Base-by-base conservation (phyloP, 2,329 filamentous ascomycete genomes). In the Aspergillus thermomutatus region DNA sequence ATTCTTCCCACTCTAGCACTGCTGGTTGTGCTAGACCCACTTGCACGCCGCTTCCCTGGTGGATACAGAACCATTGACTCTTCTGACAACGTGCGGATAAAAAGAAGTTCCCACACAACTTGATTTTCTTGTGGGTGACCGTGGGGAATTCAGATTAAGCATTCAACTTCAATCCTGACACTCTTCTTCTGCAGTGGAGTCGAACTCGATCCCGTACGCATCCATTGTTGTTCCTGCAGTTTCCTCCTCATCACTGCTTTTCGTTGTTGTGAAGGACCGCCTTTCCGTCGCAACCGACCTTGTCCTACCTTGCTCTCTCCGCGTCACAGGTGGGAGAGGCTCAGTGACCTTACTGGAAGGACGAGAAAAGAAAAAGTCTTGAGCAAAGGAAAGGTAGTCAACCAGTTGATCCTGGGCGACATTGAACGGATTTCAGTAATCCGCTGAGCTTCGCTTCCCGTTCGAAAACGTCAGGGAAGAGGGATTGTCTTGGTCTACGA, bases 51-150 rank as follows among this genome's bases (percentile, higher is more conserved):
- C 69, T 68, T 71, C 66, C 61, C 63, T 69, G 66, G 72, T 74
- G 72, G 72, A 74, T 73, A 69, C 71, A 71, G 64, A 69, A 69
- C 68, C 69, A 70, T 70, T 66, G 64, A 68, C 65, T 66, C 61
- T 66, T 69, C 61, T 69, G 64, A 72, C 71, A 72, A 72, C 72
- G 70, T 73, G 72, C 72, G 71, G 72, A 73, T 74, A 73, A 72
- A 68, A 67, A 69, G 59, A 67, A 70, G 68, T 72, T 72, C 68
- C 70, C 72, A 73, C 69, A 71, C 67, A 65, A 68, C 66, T 70
- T 58, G 58, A 63, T 67, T 66, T 60, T 65, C 58, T 65, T 70
- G 71, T 73, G 71, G 70, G 68, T 71, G 69, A 69, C 71, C 72
- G 71, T 74, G 72, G 72, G 70, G 72, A 74, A 69, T 69, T 70